Base-by-base conservation (phyloP, 2,329 filamentous ascomycete genomes). In the Cryoendolithus antarcticus region DNA sequence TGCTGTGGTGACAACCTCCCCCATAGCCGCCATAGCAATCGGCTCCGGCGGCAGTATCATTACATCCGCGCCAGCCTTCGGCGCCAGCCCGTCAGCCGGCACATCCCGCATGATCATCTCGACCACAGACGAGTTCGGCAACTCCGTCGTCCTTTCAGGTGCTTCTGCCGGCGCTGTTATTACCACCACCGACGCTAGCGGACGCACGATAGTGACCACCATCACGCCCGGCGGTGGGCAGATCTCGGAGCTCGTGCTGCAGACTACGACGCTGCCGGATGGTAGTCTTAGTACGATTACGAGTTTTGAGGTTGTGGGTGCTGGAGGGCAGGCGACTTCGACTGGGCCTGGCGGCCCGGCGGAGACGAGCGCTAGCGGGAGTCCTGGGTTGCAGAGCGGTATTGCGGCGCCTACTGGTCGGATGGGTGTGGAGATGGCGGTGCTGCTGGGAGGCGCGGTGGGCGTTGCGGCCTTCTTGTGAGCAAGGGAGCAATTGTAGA, bases 171-270 rank as follows among this genome's bases (percentile, higher is more conserved):
- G 65, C 35, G 56, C 64, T 34, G 60, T 66, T 12, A 51, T 66
- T 32, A 69, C 66, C 7, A 53, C 55, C 10, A 69, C 64, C 8
- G 55, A 70, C 44, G 51, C 46, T 2, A 15, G 44, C 6, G 66
- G 66, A 15, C 44, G 50, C 30, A 62, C 63, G 3, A 59, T 69
- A 40, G 45, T 66, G 37, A 65, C 66, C 2, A 70, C 67, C 1
- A 67, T 63, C 48, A 67, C 65, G 1, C 66, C 66, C 3, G 55
- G 49, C 34, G 64, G 59, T 33, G 64, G 59, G 12, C 50, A 45
- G 6, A 60, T 69, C 13, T 62, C 54, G 45, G 54, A 55, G 34
- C 44, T 69, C 19, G 55, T 62, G 21, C 47, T 68, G 12, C 36
- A 48, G 30, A 63, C 60, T 4, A 58, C 56, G 2, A 53, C 48